These are phyloP conservation scores for Phylloboletellus chloephorus DNA, from an alignment of 1,284 basidiomycete genomes.

Conservation along the genomic window DNA sequence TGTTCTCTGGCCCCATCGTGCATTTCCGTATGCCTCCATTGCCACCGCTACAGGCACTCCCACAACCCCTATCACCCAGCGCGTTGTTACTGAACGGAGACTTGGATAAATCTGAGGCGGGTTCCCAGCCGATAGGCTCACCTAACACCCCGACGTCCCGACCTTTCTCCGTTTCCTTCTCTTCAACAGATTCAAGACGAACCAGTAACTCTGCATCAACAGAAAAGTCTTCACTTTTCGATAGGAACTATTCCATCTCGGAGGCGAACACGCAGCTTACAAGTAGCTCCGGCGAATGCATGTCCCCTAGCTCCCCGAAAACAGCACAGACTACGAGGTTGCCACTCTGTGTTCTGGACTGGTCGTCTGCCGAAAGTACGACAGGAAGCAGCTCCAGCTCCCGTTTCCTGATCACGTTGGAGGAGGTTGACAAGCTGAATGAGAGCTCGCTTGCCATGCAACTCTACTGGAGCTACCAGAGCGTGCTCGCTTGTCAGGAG, in stretches of 20 bases:
- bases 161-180: constrained; percentile 46
- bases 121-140: constrained; percentile 10
- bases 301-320: constrained; percentile 18
- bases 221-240: constrained; percentile 31
- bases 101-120: constrained; percentile 21
- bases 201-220: constrained; percentile 29
- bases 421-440: constrained; percentile 43
- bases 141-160: constrained; percentile 26
- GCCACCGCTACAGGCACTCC: constrained; percentile 57
- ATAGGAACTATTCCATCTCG: constrained; percentile 18
- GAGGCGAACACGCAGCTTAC: constrained; percentile 25
- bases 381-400: constrained; percentile 33
- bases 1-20: constrained; percentile 54
- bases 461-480: constrained; percentile 56
- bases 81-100: constrained; percentile 20
- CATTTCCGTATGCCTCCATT: constrained; percentile 68
- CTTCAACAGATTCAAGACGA: constrained; percentile 35
- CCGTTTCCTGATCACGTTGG: constrained; percentile 40
- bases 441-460: constrained; percentile 68
- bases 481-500: constrained; percentile 65
- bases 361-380: constrained; percentile 34
- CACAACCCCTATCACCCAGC: constrained; percentile 39
- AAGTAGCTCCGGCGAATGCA: constrained; percentile 13
- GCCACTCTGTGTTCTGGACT: constrained; percentile 29
- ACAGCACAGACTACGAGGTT: constrained; percentile 11